These are phyloP conservation scores for Botryotinia convoluta DNA, from an alignment of 2,329 filamentous ascomycete species.

Conservation along the genomic window DNA sequence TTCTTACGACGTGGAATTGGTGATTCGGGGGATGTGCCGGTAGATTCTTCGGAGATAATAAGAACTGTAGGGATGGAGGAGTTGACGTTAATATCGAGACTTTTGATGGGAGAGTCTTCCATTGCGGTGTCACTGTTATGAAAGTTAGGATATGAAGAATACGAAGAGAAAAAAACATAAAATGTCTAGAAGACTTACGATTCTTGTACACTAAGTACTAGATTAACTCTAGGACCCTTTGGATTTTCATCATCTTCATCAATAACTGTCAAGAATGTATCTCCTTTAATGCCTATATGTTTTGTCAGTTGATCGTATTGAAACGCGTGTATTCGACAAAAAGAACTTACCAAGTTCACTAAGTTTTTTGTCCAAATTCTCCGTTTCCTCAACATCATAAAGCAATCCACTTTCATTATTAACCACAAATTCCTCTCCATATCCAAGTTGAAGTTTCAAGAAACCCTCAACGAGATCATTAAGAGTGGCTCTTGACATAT, in stretches of 20 bases:
- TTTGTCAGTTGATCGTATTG: background rate
- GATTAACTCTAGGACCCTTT: slow-evolving; percentile 75
- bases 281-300: slow-evolving; percentile 60
- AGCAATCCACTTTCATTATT: slow-evolving; percentile 73
- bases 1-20: slow-evolving; percentile 35
- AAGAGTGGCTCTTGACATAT: slow-evolving; percentile 70
- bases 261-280: slow-evolving; percentile 78
- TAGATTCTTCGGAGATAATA: slow-evolving; percentile 23
- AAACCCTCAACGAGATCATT: slow-evolving; percentile 75
- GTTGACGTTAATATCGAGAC: slow-evolving; percentile 31
- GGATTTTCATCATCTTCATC: slow-evolving; percentile 73
- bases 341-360: slow-evolving; percentile 62
- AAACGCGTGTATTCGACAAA: background rate
- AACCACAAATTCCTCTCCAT: slow-evolving; percentile 77
- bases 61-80: slow-evolving; percentile 30
- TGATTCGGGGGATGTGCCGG: slow-evolving; percentile 24
- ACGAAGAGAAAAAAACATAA: background rate
- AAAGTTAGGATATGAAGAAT: background rate
- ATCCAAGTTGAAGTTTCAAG: slow-evolving; percentile 67
- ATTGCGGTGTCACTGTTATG: slow-evolving; percentile 26
- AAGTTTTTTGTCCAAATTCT: slow-evolving; percentile 79
- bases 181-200: slow-evolving; percentile 46
- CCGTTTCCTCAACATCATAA: slow-evolving; percentile 85
- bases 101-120: slow-evolving; percentile 55
- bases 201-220: slow-evolving; percentile 68